These are phyloP conservation scores for Macrolepiota albuminosa DNA, from an alignment of 768 basidiomycete species.

Conservation along the genomic window DNA sequence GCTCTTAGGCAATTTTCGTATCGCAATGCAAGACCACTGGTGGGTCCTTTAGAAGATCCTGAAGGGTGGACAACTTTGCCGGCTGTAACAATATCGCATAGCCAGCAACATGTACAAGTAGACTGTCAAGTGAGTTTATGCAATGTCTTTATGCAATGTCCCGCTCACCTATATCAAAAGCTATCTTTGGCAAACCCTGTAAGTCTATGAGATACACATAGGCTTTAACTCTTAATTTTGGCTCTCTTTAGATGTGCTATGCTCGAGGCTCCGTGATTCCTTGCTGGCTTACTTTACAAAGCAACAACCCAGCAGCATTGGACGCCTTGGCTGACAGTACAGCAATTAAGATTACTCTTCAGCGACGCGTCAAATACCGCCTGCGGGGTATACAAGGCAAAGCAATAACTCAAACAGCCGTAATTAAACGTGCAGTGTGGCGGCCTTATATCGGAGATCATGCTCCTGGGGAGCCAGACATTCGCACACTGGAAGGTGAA, in stretches of 20 bases:
- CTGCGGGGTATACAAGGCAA: conserved; percentile 7
- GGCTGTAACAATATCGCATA: conserved; percentile 17
- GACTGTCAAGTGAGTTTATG: conserved; percentile 24
- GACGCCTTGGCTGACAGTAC: conserved; percentile 24
- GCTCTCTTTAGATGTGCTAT: conserved; percentile 24
- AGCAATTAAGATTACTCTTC: conserved; percentile 22
- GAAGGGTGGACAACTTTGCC: conserved; percentile 28
- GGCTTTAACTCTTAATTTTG: neutral
- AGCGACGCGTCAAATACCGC: conserved; percentile 24
- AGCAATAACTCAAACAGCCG: conserved; percentile 1
- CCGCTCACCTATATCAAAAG: conserved; percentile 12
- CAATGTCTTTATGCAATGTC: neutral
- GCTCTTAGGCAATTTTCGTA: conserved; percentile 30
- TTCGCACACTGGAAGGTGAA: conserved; percentile 14
- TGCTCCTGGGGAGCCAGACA: neutral
- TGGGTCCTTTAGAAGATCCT: conserved; percentile 29
- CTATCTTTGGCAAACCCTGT: conserved; percentile 34
- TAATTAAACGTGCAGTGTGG: conserved; percentile 26
- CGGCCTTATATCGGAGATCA: conserved; percentile 7
- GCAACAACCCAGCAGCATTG: conserved; percentile 24
- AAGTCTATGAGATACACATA: conserved; percentile 4
- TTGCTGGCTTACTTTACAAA: conserved; percentile 25
- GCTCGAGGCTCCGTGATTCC: conserved; percentile 37
- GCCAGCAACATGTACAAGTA: conserved; percentile 20
- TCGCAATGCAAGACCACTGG: conserved; percentile 21